Evolutionary conservation across 1,284 basidiomycete species (phyloP).

Genomic region (Anthracocystis walkeri): DNA sequence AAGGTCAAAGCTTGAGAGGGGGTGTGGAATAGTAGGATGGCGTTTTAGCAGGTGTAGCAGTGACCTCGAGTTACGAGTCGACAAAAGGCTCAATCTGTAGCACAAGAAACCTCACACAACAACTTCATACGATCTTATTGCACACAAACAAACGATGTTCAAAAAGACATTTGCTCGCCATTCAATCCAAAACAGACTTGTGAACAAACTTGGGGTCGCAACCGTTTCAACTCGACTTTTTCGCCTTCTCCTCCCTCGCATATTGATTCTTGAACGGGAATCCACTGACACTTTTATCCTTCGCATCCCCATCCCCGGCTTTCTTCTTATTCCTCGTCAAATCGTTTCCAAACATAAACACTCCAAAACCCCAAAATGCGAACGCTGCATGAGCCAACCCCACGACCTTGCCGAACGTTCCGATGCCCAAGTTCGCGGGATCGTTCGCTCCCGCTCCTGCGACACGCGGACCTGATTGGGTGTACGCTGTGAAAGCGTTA

Average conservation of each 20-base stretch:
- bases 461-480: conserved; percentile 19
- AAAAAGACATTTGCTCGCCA: too few species aligned
- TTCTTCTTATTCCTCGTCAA: conserved; percentile 50
- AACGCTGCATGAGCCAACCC: conserved; percentile 28
- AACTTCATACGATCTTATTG: too few species aligned
- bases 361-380: conserved; percentile 48
- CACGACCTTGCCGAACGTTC: conserved; percentile 41
- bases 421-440: conserved; percentile 40
- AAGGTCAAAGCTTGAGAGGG: conserved; percentile 22
- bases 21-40: background rate
- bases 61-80: too few species aligned
- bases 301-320: conserved; percentile 28
- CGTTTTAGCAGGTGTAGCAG: background rate
- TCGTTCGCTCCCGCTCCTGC: background rate
- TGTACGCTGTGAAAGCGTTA: conserved; percentile 38
- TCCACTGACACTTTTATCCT: conserved; percentile 69
- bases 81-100: too few species aligned
- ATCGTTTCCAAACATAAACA: conserved; percentile 54
- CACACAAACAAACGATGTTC: too few species aligned
- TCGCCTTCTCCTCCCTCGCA: conserved; percentile 40
- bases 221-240: conserved; percentile 32
- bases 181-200: too few species aligned
- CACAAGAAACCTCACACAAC: too few species aligned
- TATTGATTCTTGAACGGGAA: conserved; percentile 56
- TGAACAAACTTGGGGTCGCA: too few species aligned